Base-by-base conservation (phyloP, 2,329 filamentous ascomycete genomes). In the Fusarium decemcellulare region DNA sequence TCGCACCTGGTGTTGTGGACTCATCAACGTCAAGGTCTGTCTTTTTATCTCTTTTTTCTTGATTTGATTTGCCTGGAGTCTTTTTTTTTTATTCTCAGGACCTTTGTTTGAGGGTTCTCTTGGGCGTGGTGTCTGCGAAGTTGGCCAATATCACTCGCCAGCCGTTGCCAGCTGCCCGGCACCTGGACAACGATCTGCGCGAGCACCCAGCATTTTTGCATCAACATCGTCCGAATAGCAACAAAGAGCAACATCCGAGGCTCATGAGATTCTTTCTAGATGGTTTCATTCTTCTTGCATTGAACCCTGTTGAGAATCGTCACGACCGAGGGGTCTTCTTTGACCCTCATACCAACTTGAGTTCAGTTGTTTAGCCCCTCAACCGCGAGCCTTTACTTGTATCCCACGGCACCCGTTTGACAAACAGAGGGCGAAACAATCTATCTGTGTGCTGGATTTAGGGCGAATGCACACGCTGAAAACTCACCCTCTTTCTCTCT, bases 331-430 rank as follows among this genome's bases (percentile, higher is more conserved):
- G 29, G 34, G 32, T 23, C 27, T 47, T 39, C 42, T 14, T 15
- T 30, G 36, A 36, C 32, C 12, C 27, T 27, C 42, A n/a, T 12
- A 47, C 42, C 14, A 61, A n/a, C n/a, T 29, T 14, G 29, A 56
- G 32, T 29, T 44, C 37, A 43, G 34, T 51, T 47, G 30, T 56
- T 67, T 47, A 47, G 18, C 48, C 42, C 43, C 8, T n/a, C 32
- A 8, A 27, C 36, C 34, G 29, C 34, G 16, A 36, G 34, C 36
- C 9, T 43, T 32, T 16, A 9, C 43, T 16, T 53, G 27, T 10
- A 39, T 65, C 52, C 42, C 52, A 48, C 55, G 29, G 3, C 40
- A 37, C 34, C n/a, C 10, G 48, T 47, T 71, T 68, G 67, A 30
- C 67, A 70, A 70, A 55, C 59, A 54, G 34, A 43, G 15, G 36